phyloP scores from a whole-genome alignment of 345 rosid species.

The Moringa oleifera region DNA sequence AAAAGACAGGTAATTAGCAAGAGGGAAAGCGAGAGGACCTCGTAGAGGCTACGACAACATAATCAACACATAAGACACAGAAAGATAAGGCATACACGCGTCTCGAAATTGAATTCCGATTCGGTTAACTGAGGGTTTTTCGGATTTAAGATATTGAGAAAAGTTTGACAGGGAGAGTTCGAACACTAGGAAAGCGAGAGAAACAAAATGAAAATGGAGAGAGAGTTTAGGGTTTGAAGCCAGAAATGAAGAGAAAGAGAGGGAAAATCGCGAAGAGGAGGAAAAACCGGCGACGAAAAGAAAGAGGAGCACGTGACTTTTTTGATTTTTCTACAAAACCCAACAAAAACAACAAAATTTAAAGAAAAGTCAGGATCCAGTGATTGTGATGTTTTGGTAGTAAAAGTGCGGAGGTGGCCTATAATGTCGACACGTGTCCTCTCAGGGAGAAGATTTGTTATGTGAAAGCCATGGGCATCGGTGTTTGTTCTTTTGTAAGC shows the following conservation, averaged over 20 bases:
- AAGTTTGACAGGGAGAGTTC: not conserved
- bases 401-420: not conserved
- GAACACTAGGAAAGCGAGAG: conserved; percentile 10
- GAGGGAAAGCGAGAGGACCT: not conserved
- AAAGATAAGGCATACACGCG: not conserved
- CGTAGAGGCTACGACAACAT: not conserved
- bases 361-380: not conserved
- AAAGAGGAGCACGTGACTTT: conserved; percentile 21
- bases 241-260: not conserved
- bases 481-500: no score
- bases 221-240: conserved; percentile 16
- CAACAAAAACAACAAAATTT: not conserved
- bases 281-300: conserved; percentile 32
- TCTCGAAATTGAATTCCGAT: conserved; percentile 21
- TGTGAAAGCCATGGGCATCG: no score
- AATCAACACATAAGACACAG: conserved; percentile 1
- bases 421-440: conserved; percentile 1
- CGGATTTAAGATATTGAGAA: not conserved
- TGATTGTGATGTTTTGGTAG: conserved; percentile 2
- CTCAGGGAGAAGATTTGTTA: not conserved
- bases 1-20: not conserved
- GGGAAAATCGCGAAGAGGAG: conserved; percentile 17
- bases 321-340: not conserved
- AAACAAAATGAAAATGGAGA: conserved; percentile 3
- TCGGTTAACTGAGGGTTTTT: conserved; percentile 12